Percentiles rank a stretch among this genome's conserved stretches.
phyloP scores from a whole-genome alignment of 108 stramenopile species.

The Cyclotella atomus region DNA sequence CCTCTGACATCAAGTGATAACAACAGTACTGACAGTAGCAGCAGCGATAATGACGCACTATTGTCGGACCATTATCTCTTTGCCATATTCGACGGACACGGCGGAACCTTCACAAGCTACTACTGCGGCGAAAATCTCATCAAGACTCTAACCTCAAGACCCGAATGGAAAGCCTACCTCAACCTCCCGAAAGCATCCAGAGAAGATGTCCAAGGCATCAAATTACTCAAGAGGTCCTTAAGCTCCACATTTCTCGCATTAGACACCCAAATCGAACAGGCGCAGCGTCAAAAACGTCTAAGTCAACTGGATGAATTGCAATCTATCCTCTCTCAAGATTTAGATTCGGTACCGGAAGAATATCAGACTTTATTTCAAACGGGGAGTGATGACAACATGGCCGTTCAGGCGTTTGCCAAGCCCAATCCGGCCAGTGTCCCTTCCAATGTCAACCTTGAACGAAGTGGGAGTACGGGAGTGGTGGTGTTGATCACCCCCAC shows the following conservation, averaged over 20 bases:
- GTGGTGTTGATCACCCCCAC: conserved; percentile 87
- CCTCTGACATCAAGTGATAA: conserved; percentile 12
- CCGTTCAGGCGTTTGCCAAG: conserved; percentile 25
- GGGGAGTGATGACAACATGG: conserved; percentile 26
- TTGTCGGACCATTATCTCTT: conserved; percentile 72
- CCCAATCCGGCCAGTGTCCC: conserved; percentile 14
- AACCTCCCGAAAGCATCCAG: conserved; percentile 22
- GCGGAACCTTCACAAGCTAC: conserved; percentile 82
- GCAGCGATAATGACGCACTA: too few species aligned
- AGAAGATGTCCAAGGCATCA: conserved; percentile 58
- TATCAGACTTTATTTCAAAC: conserved; percentile 25
- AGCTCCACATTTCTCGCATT: conserved; percentile 68
- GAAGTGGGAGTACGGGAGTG: conserved; percentile 90
- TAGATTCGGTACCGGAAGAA: conserved; percentile 11
- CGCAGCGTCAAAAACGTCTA: conserved; percentile 23
- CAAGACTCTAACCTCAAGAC: conserved; percentile 53
- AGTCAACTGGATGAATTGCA: conserved; percentile 29
- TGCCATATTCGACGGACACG: conserved; percentile 92
- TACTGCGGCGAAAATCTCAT: conserved; percentile 69
- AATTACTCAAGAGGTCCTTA: conserved; percentile 65
- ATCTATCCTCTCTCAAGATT: not conserved
- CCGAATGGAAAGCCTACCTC: conserved; percentile 63
- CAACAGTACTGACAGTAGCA: too few species aligned
- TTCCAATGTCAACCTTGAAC: conserved; percentile 52
- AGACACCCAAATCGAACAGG: conserved; percentile 49